Evolutionary conservation across 148 eudicot species (phyloP), one percentile per base, ranked within the genome.

Genomic region (Vaccinium myrtillus): DNA sequence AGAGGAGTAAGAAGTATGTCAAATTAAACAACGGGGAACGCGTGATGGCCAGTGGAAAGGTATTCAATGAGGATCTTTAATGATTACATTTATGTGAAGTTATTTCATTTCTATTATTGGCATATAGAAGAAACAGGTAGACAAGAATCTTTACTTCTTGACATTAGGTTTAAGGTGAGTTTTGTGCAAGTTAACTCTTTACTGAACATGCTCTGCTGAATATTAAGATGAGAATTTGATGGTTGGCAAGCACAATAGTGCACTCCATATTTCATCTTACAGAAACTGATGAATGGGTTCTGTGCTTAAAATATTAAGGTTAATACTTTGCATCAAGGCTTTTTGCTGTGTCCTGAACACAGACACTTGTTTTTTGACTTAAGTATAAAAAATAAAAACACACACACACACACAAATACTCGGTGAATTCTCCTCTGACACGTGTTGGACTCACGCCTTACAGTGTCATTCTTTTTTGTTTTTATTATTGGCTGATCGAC

Each of bases 1-100:
- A 96, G 99, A 93, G 95, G 91, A 86, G 95, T 86, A 96, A 96
- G 88, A 94, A 94, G 92, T 96, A 94, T 74, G 78, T 94, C 86
- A 96, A 96, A 88, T 90, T 96, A 80, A 96, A 96, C 86, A 96
- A 92, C 79, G 94, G 94, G 50, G 99, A 96, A 0, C 94, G 92
- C 56, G 99, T 96, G 89, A 91, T 94, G 75, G 98, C 95, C 51
- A 93, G 91, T 83, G 99, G 99, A 69, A 96, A 96, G 99, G 99
- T 96, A 94, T 39, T 73, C 51, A n/a, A 67, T 39, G 7, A 39
- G 30, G 79, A 51, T n/a, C 32, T 81, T 80, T 69, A 83, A n/a
- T 59, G 32, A 23, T 69, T 30, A 27, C 8, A 27, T 16, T 18
- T 8, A 23, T 43, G 3, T 54, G 1, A 30, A 51, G 65, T 16